Evolutionary conservation across 177 flowering plant genomes (phyloP), one percentile per base, ranked within the genome.

Genomic region (Vitis hybrid): DNA sequence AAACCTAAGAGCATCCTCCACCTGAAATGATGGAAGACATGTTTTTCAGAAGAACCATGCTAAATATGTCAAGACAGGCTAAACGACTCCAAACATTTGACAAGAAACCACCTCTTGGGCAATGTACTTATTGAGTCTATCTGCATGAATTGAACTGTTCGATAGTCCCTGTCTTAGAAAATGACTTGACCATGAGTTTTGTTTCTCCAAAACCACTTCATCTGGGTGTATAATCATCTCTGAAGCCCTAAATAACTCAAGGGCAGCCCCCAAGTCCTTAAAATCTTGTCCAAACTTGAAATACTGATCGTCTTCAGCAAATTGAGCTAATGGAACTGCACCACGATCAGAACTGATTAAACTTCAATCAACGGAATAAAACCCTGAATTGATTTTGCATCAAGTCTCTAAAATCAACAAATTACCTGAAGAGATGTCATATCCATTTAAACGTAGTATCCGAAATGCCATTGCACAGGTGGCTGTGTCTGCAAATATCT

Each of bases 381-480:
- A 26, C 56, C 40, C 30, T 12, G 8, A 17, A 57, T n/a, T 56
- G 11, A 21, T 21, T 4, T 10, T 48, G 21, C 10, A 45, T 19
- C 8, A 73, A 52, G 5, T 15, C 30, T 66, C 54, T 52, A 34
- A 40, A 54, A 67, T 34, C 40, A 62, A 9, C 40, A 64, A 51
- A 45, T 10, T 69, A 93, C 98, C 93, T 65, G 98, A 81, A 65
- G 92, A 87, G 70, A 95, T 80, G 70, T 88, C 80, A 73, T 89
- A 91, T 66, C 99, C 94, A 80, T 88, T 75, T 50, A 62, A 54
- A 56, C 94, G 89, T 67, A 95, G 71, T 26, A 90, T 51, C 32
- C 93, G 87, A 79, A 93, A 95, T 71, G 98, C 92, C 84, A 90
- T 71, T 23, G 91, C 87, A 72, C 86, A 82, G 18, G 96, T 90